Evolutionary conservation across 192 early-diverging fungal species (phyloP), one percentile per base, ranked within the genome.

Genomic region (Backusella australiensis): DNA sequence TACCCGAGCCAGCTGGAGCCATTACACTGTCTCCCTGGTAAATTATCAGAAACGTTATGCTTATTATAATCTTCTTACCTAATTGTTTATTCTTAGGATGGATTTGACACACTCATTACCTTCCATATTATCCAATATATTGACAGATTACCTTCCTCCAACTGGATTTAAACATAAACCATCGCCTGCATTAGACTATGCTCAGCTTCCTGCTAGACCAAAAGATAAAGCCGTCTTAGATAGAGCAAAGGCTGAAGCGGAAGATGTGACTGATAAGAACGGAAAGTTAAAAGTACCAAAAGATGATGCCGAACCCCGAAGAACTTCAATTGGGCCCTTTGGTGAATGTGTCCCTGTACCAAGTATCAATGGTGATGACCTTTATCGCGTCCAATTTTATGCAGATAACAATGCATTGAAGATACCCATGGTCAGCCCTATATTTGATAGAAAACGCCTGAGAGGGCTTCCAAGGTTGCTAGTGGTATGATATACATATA

Each of bases 11-110:
- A 6, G 90, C 81, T 12, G 90, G 87, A 2, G 81, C 82, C 0
- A 84, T 87, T 35, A 80, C 85, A 4, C 73, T 90, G 72, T 91
- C 89, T 49, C 93, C 93, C 19, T 95, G 93, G 94, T 71, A 42
- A 67, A n/a, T 29, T 9, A 49, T 19, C 9, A 21, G 23, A 17
- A 44, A 17, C 9, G 34, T 15, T 49, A 4, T 4, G 0, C 12
- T 19, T 44, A 29, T 39, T 32, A 17, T n/a, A 38, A 36, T 29
- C 4, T 44, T 0, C 15, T 44, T 17, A 19, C 42, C 4, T 67
- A 12, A 6, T 29, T 14, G 2, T 68, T 21, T 34, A 7, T 26
- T 9, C 19, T 3, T 69, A 84, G 84, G 87, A 32, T 86, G 11
- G 87, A 89, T 78, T 59, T 89, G 17, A 79, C 86, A 14, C 81